phyloP scores from a whole-genome alignment of 768 basidiomycete species.

The Termitomyces sp. region DNA sequence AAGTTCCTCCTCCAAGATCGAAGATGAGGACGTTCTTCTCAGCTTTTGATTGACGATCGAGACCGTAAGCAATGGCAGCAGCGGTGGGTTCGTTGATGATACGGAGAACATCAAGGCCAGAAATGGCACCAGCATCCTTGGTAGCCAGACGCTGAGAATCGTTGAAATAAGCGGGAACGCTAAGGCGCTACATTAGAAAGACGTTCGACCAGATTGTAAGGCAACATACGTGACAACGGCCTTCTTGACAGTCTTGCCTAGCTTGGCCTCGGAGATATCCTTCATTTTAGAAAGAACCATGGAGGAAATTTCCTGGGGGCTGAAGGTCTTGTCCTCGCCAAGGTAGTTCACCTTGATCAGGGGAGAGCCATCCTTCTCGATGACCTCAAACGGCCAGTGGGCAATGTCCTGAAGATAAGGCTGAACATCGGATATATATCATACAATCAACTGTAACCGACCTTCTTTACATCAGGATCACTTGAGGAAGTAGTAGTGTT shows the following conservation, averaged over 20 bases:
- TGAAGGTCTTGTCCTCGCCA: constrained; percentile 92
- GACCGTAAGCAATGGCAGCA: constrained; percentile 98
- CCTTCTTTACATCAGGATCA: constrained; percentile 94
- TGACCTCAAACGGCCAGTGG: constrained; percentile 97
- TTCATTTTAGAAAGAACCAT: constrained; percentile 99
- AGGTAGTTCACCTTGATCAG: constrained; percentile 96
- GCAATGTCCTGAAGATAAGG: constrained; percentile 68
- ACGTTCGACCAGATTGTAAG: neutral
- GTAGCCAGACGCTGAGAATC: constrained; percentile 99
- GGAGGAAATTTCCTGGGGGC: constrained; percentile 98
- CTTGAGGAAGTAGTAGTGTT: constrained; percentile 30
- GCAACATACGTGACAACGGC: constrained; percentile 91
- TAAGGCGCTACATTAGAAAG: constrained; percentile 20
- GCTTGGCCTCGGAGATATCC: constrained; percentile 98
- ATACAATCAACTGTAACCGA: constrained; percentile 23
- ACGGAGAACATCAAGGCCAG: constrained; percentile 98
- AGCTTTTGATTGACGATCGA: constrained; percentile 88
- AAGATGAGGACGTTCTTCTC: constrained; percentile 99
- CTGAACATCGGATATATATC: constrained; percentile 8
- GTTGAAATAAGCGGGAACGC: constrained; percentile 99
- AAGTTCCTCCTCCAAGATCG: constrained; percentile 99
- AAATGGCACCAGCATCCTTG: constrained; percentile 97
- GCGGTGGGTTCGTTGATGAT: constrained; percentile 99
- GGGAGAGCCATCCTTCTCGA: constrained; percentile 96
- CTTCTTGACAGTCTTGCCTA: constrained; percentile 97